Conservation (phyloP, 148 eudicot genomes). For the Chenopodium album region DNA sequence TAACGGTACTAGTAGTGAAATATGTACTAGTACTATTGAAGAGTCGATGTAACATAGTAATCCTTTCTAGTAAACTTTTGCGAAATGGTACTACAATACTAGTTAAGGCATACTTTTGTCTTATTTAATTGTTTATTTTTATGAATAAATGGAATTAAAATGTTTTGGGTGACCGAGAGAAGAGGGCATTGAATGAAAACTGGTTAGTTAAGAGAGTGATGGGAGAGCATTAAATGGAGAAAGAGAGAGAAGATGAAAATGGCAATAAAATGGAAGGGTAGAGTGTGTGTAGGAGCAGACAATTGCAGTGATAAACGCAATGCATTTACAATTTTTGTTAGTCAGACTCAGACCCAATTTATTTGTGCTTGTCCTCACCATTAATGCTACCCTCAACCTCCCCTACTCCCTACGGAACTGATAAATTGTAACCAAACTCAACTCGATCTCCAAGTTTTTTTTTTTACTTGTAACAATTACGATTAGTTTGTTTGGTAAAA, state of each 20-base stretch:
- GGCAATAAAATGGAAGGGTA: background rate
- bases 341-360: slow-evolving; percentile 18
- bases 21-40: background rate
- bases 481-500: background rate
- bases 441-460: no score
- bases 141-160: background rate
- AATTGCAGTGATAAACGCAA: slow-evolving; percentile 31
- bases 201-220: background rate
- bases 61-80: background rate
- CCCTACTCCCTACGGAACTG: no score
- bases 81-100: background rate
- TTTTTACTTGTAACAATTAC: background rate
- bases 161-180: slow-evolving; percentile 15
- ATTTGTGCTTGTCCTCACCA: slow-evolving; percentile 26
- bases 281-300: slow-evolving; percentile 14
- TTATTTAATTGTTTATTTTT: no score
- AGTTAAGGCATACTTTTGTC: background rate
- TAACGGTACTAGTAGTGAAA: background rate
- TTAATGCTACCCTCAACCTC: slow-evolving; percentile 7
- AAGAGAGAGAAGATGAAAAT: background rate
- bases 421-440: background rate
- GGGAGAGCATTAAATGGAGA: slow-evolving; percentile 8
- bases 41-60: slow-evolving; percentile 14
- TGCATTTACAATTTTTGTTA: slow-evolving; percentile 20
- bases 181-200: slow-evolving; percentile 24